phyloP scores from a whole-genome alignment of 208 protist species.

The Acanthamoeba rhysodes region DNA sequence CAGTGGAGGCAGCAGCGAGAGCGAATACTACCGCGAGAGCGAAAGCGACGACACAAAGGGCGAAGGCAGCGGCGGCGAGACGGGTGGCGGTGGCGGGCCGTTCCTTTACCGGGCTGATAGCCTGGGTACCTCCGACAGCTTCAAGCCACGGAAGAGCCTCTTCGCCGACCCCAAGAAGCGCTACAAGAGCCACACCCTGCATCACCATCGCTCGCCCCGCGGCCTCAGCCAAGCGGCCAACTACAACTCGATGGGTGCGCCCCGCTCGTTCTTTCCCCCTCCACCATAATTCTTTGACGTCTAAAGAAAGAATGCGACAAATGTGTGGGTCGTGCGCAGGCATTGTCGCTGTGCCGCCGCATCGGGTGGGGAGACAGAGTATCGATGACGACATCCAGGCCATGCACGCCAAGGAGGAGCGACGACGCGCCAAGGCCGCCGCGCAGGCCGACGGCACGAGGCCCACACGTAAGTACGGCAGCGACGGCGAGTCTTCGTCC shows the following conservation, averaged over 20 bases:
- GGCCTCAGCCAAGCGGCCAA: background rate
- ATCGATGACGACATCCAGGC: background rate
- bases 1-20: conserved; percentile 17
- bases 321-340: background rate
- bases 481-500: conserved; percentile 26
- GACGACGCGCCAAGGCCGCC: background rate
- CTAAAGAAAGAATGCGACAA: too few species aligned
- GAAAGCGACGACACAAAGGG: conserved; percentile 7
- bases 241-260: conserved; percentile 25
- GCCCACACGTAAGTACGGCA: background rate
- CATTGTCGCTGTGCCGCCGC: background rate
- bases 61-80: conserved; percentile 6
- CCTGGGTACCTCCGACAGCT: background rate
- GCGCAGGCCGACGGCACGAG: background rate
- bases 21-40: conserved; percentile 13
- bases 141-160: conserved; percentile 29
- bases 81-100: background rate
- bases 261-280: too few species aligned
- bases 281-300: too few species aligned
- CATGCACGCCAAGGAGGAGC: background rate
- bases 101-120: conserved; percentile 9
- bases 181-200: conserved; percentile 53
- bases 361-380: background rate
- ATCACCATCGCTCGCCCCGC: background rate
- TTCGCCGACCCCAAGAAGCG: conserved; percentile 63